Evolutionary conservation across 1,284 basidiomycete genomes (phyloP).

Genomic region (Ustilago loliicola): DNA sequence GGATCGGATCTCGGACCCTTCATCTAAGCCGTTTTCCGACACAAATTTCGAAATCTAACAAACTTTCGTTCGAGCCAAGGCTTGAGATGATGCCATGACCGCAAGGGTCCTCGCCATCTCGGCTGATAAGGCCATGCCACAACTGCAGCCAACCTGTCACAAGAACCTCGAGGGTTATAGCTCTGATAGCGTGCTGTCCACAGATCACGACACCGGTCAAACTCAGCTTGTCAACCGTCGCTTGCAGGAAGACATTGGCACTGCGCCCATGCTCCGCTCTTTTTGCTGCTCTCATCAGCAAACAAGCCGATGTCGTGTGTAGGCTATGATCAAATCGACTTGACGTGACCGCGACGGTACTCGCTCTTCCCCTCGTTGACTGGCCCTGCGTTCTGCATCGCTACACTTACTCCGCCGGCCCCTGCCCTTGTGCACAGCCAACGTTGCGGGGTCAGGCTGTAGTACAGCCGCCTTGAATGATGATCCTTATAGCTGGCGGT

Average conservation of each 20-base stretch:
- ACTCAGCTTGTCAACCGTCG: not conserved
- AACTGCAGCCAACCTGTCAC: conserved; percentile 11
- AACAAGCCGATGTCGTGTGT: conserved; percentile 44
- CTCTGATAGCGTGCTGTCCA: conserved; percentile 21
- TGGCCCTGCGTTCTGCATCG: not conserved
- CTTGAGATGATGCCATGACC: conserved; percentile 41
- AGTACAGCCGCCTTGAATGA: not conserved
- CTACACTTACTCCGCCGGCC: conserved; percentile 13
- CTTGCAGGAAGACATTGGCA: no score
- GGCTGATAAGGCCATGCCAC: conserved; percentile 25
- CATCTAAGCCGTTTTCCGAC: not conserved
- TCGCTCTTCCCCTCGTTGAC: not conserved
- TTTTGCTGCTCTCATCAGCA: conserved; percentile 4
- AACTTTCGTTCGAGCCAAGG: not conserved
- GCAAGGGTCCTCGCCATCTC: conserved; percentile 41
- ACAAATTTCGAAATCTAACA: conserved; percentile 11
- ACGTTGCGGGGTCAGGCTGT: conserved; percentile 12
- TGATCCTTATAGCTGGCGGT: conserved; percentile 12
- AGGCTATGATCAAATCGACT: not conserved
- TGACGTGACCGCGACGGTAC: conserved; percentile 38
- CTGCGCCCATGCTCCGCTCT: not conserved
- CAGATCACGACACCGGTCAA: conserved; percentile 15
- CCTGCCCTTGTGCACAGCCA: not conserved
- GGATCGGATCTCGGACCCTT: conserved; percentile 34
- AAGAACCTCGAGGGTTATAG: conserved; percentile 16